Base-by-base conservation (phyloP, 2,329 filamentous ascomycete species). In the Phaeosphaeriaceae sp. region DNA sequence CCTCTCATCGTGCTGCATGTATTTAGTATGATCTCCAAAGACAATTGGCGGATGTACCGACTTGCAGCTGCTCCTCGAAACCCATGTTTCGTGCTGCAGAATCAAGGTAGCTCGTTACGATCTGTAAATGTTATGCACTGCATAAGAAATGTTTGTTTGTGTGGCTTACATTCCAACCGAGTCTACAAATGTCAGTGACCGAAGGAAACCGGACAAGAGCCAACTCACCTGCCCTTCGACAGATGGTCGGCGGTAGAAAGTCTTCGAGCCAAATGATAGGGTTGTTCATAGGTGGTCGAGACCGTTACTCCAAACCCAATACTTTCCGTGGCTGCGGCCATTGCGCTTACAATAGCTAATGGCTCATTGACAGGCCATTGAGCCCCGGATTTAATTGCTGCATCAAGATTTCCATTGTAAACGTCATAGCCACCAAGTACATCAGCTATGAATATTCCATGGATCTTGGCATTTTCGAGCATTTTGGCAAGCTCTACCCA, bases 341-440 rank as follows among this genome's bases (percentile, higher is more conserved):
- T 87, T 2, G 86, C 85, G 2, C 85, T 79, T 0, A 89, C 77
- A 2, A 85, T 79, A 1, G 81, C 79, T 1, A 89, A 63, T 0
- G 86, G 86, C 64, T 89, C 86, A 51, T 87, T 88, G n/a, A 88
- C 83, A 0, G 87, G 87, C 80, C 84, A 89, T 68, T 89, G 87
- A 0, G 86, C 84, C 1, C 84, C 87, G 0, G 84, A 83, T 1
- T 78, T 67, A 40, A 87, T 80, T 0, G 85, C 83, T 0, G 86
- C 81, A 3, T 81, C 79, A 2, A 88, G 76, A 51, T 83, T 86
- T 3, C 84, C 81, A 50, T 84, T 83, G 71, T 88, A 89, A 4
- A 89, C 85, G 73, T 90, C 86, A 63, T 89, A 88, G 5, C 84
- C 84, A 51, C 66, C 67, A 71, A 88, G 76, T 3, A 73, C 72